Conservation (phyloP, 2,329 filamentous ascomycete genomes). For the Beauveria pseudobassiana region DNA sequence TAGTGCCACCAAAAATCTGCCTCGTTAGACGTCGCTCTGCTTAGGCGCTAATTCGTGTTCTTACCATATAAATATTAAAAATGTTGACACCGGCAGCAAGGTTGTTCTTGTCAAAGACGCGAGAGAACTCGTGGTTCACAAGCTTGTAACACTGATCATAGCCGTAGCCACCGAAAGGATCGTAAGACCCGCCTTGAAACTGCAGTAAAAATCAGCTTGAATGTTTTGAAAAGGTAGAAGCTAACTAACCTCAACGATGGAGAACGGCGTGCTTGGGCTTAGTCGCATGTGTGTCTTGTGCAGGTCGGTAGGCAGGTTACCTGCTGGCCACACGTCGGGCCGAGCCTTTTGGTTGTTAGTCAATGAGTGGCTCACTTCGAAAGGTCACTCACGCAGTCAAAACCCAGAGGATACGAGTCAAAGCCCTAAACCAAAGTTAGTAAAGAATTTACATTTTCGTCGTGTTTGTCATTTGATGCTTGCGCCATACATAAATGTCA, state of each 20-base stretch:
- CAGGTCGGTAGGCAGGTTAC: conserved; percentile 36
- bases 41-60: neutral
- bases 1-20: conserved; percentile 66
- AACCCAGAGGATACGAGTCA: conserved; percentile 55
- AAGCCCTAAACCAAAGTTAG: conserved; percentile 35
- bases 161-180: conserved; percentile 66
- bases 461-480: too few species aligned
- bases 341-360: conserved; percentile 30
- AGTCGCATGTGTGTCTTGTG: conserved; percentile 47
- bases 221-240: too few species aligned
- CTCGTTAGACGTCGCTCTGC: neutral
- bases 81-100: conserved; percentile 59
- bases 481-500: conserved; percentile 46
- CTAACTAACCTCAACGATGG: conserved; percentile 46
- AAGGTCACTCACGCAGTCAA: conserved; percentile 36
- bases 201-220: conserved; percentile 20
- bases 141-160: conserved; percentile 60
- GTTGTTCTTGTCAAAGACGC: conserved; percentile 74
- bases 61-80: conserved; percentile 68
- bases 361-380: neutral
- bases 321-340: conserved; percentile 32
- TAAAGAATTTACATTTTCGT: too few species aligned
- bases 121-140: conserved; percentile 64
- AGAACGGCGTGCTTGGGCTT: conserved; percentile 59
- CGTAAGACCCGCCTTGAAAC: conserved; percentile 66